Evolutionary conservation across 2,329 filamentous ascomycete genomes (phyloP), one percentile per base, ranked within the genome.

Genomic region (Talaromyces sp.): DNA sequence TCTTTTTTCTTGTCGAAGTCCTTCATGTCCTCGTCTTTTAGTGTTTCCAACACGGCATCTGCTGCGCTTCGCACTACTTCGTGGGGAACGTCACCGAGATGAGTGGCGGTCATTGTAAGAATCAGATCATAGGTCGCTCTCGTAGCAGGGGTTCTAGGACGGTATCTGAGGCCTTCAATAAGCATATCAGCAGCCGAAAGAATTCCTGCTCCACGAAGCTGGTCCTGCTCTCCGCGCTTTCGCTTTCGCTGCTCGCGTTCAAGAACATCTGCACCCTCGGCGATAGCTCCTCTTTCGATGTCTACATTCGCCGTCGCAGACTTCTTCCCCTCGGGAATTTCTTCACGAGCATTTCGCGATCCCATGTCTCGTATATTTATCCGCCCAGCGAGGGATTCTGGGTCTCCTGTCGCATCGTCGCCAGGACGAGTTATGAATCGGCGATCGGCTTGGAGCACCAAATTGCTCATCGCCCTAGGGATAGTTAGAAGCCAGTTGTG

Each of bases 401-500:
- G 96, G 76, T 99, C 95, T 70, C 95, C 95, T 57, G 94, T 98
- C 66, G 92, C 89, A 81, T 99, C 96, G 79, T 99, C 94, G 69
- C 89, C 92, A 71, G 92, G 88, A 76, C 95, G 88, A 66, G 92
- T 92, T 70, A 96, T 89, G 76, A 99, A 98, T 71, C 95, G 89
- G 81, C 93, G 89, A 83, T 99, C 95, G 82, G 92, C 93, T 90
- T 99, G 95, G 87, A 99, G 91, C 75, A 99, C 95, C 92, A 99
- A 89, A 87, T 99, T 99, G 82, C 95, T 99, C 95, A 99, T 98
- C 78, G 91, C 92, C 61, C 61, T 62, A 27, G 23, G 3, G 30
- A 33, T 31, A 2, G 30, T 62, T 56, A 62, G 61, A 14, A 53
- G 18, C 14, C 28, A 59, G n/a, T 31, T 16, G 10, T 14, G 12